Percentiles rank a stretch among this genome's conserved stretches.
These are phyloP conservation scores for Solanum etuberosum DNA, from an alignment of 257 asterid species.

Conservation along the genomic window DNA sequence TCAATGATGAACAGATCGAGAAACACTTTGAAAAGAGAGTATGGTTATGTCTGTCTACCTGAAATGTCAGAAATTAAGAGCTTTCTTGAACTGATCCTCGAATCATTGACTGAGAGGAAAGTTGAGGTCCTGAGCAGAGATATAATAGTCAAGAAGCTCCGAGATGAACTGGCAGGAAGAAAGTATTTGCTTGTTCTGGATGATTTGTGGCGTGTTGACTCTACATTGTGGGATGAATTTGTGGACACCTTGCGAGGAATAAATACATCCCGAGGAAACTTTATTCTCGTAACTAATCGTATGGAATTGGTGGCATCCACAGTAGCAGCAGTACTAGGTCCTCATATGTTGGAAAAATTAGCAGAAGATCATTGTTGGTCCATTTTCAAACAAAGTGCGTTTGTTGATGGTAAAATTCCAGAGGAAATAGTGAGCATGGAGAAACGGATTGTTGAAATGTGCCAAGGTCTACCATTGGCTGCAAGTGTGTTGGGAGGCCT, in stretches of 20 bases:
- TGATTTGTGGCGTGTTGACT: constrained; percentile 17
- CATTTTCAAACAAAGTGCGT: constrained; percentile 5
- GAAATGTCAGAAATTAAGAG: background rate
- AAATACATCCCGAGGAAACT: background rate
- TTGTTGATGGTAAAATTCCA: background rate
- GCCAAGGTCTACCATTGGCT: constrained; percentile 13
- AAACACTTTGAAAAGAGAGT: background rate
- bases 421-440: background rate
- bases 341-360: background rate
- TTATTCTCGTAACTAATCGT: constrained; percentile 11
- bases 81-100: constrained; percentile 1
- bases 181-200: constrained; percentile 15
- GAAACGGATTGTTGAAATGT: background rate
- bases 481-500: background rate
- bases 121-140: background rate
- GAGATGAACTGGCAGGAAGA: background rate
- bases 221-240: background rate
- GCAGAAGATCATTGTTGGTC: background rate
- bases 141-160: background rate
- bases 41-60: constrained; percentile 14
- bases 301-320: background rate
- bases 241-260: background rate
- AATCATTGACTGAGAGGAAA: background rate
- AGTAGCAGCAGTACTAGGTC: background rate
- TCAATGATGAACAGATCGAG: background rate